These are phyloP conservation scores for Mycosarcoma mackinlayi DNA, from an alignment of 1,284 basidiomycete species.

Conservation along the genomic window DNA sequence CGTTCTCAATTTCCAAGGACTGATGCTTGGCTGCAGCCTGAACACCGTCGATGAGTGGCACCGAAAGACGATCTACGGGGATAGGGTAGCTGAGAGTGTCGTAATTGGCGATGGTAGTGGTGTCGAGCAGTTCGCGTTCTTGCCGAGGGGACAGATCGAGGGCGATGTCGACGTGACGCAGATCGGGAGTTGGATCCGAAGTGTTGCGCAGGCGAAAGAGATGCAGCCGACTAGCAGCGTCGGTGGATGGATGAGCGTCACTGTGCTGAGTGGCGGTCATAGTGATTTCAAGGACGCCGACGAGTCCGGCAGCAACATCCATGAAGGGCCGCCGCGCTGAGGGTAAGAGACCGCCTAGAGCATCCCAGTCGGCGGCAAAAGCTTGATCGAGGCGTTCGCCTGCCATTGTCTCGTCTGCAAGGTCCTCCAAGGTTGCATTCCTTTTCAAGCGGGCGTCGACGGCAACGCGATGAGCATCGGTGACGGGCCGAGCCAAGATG, in stretches of 20 bases:
- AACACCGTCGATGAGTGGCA: constrained; percentile 19
- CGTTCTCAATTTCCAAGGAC: not conserved
- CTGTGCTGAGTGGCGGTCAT: not conserved
- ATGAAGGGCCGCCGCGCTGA: constrained; percentile 38
- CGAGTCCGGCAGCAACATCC: constrained; percentile 38
- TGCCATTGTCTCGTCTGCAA: constrained; percentile 13
- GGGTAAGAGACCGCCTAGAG: constrained; percentile 24
- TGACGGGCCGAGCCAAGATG: constrained; percentile 28
- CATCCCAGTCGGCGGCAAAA: constrained; percentile 42
- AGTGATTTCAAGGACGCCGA: constrained; percentile 31
- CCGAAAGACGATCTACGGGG: constrained; percentile 34
- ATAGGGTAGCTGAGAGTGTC: constrained; percentile 41
- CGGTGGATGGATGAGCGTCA: not conserved
- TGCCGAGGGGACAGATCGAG: constrained; percentile 20
- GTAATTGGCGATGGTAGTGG: constrained; percentile 18
- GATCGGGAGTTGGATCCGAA: constrained; percentile 5
- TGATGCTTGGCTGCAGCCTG: constrained; percentile 8
- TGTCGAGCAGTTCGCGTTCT: constrained; percentile 24
- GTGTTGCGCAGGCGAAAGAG: constrained; percentile 25
- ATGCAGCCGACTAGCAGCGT: constrained; percentile 19
- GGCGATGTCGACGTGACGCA: constrained; percentile 34
- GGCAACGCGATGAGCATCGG: constrained; percentile 22
- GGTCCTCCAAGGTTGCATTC: constrained; percentile 28
- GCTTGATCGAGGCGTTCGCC: constrained; percentile 36
- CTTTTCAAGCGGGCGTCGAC: constrained; percentile 15